A percentile compares a stretch with the other conserved stretches of the same genome.
Evolutionary conservation across 768 basidiomycete species (phyloP).

Genomic region (Leccinum ochraceum): DNA sequence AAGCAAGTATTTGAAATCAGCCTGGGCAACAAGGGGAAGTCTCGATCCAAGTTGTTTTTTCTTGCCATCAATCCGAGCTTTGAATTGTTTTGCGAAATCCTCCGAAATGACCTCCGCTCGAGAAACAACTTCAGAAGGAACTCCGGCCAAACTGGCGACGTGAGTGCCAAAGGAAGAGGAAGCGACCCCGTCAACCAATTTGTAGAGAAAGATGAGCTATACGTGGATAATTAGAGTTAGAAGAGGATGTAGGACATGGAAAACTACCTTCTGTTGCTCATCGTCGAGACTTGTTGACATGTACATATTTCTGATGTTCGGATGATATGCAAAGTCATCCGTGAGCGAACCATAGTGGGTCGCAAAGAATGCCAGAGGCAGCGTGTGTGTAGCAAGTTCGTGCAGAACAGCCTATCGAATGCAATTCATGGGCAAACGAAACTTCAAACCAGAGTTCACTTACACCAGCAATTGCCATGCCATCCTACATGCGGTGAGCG

Average conservation of each 20-base stretch:
- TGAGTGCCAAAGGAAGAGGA: conserved; percentile 91
- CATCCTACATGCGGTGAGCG: conserved; percentile 58
- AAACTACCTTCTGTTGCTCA: conserved; percentile 77
- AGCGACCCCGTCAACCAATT: conserved; percentile 86
- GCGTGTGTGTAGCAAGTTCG: conserved; percentile 88
- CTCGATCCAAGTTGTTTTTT: conserved; percentile 49
- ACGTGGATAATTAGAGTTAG: not conserved
- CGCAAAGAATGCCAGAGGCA: conserved; percentile 93
- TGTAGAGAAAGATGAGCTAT: conserved; percentile 92
- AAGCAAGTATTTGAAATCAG: conserved; percentile 85
- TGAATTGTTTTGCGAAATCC: conserved; percentile 87
- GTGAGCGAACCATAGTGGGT: conserved; percentile 97
- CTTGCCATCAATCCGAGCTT: conserved; percentile 69
- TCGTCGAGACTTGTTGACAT: conserved; percentile 96
- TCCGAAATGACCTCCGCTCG: conserved; percentile 87
- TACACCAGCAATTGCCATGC: conserved; percentile 97
- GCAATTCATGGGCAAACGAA: conserved; percentile 7
- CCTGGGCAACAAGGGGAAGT: conserved; percentile 80
- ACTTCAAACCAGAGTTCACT: conserved; percentile 19
- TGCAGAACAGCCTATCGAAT: conserved; percentile 79
- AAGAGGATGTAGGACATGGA: not conserved
- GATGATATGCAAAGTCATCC: conserved; percentile 90
- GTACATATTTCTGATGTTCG: conserved; percentile 92
- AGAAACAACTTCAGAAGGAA: conserved; percentile 80
- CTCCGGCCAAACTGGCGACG: conserved; percentile 93